Evolutionary conservation across 2,329 filamentous ascomycete genomes (phyloP).

Genomic region (Botrytis byssoidea): DNA sequence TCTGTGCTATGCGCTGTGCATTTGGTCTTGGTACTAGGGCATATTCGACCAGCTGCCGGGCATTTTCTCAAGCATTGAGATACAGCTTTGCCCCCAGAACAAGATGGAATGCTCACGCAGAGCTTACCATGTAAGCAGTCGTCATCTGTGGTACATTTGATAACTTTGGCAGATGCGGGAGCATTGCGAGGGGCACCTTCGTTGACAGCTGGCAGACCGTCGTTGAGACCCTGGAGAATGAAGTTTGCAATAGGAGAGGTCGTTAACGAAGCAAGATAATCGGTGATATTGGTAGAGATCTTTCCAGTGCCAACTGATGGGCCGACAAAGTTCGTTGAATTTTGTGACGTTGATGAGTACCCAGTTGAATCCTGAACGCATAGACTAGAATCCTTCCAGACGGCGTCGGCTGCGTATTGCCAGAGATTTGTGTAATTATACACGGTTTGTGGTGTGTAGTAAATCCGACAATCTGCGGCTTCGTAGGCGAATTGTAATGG

Average conservation of each 20-base stretch:
- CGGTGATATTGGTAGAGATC: slow-evolving; percentile 7
- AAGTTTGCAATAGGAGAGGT: slow-evolving; percentile 17
- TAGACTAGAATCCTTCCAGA: slow-evolving; percentile 42
- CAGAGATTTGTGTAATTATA: slow-evolving; percentile 51
- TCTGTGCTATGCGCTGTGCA: background rate
- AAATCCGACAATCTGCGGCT: slow-evolving; percentile 59
- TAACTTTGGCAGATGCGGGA: background rate
- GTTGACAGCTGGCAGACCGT: background rate
- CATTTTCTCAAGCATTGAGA: slow-evolving; percentile 16
- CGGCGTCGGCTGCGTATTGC: slow-evolving; percentile 44
- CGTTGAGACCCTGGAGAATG: slow-evolving; percentile 13
- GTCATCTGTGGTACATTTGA: background rate
- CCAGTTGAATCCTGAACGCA: slow-evolving; percentile 36
- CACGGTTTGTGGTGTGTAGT: slow-evolving; percentile 54
- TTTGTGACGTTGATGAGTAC: slow-evolving; percentile 13
- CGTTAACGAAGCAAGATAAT: slow-evolving; percentile 10
- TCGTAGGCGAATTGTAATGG: slow-evolving; percentile 61
- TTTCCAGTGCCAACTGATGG: background rate
- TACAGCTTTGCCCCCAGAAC: background rate
- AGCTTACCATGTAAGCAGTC: slow-evolving; percentile 7
- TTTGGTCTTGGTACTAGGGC: background rate
- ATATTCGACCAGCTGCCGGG: background rate
- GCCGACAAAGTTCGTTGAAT: slow-evolving; percentile 2
- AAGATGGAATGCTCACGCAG: background rate
- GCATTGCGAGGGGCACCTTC: slow-evolving; percentile 6